Evolutionary conservation across 2,329 filamentous ascomycete species (phyloP), one percentile per base, ranked within the genome.

Genomic region (Thermothelomyces thermophilus): DNA sequence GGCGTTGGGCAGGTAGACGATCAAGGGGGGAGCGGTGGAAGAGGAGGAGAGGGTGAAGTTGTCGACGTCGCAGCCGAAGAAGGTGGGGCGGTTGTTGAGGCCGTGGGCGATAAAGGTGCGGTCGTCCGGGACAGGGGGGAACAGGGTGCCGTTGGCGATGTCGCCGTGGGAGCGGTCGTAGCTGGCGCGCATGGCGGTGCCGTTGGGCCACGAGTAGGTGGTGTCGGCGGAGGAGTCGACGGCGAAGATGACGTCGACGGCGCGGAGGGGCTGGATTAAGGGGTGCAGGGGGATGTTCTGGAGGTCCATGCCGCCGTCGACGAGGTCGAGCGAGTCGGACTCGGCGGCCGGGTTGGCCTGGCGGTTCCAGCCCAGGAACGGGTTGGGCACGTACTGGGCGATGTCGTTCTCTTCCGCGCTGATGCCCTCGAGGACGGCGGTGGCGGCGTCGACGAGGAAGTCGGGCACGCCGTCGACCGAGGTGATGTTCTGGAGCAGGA

Each of bases 1-100:
- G 19, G 83, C 76, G 64, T 93, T 94, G 51, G 93, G 88, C 40
- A 97, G 67, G 71, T 98, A 98, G 56, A 68, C 65, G 46, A 69
- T 8, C 3, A 69, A 53, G 0, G 66, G 66, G 0, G 65, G 63
- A 0, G 56, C 47, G 31, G 30, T 11, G 13, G 58, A 56, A 36
- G 42, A 45, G 3, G 13, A 7, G 10, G 44, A 8, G n/a, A 60
- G 41, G 14, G 63, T 57, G 45, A 68, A 66, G 57, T 68, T 67
- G 55, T 20, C 7, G 53, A 59, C 53, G 57, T 75, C 68, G 68
- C 82, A 84, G 58, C 81, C 81, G 63, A 84, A 84, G 63, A 85
- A 84, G 44, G 74, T 73, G 0, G 82, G 80, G 33, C 72, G 71
- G 50, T 71, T 68, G 69, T 84, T 83, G 52, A 84, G 68, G 16